phyloP scores from a whole-genome alignment of 495 filamentous ascomycete species.

The Podospora comata region DNA sequence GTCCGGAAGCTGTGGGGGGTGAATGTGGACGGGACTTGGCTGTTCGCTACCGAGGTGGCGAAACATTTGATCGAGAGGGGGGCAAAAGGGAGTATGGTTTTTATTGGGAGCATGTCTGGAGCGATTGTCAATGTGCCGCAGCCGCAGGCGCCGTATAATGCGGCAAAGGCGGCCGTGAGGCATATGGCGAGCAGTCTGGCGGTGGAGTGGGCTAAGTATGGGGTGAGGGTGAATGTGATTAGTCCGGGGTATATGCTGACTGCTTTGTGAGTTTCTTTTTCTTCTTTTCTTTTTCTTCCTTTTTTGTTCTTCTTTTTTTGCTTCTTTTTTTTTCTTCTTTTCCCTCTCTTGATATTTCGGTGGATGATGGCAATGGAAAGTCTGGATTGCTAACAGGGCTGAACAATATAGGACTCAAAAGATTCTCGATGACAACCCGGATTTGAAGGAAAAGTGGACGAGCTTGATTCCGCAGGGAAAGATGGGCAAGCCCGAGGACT shows the following conservation, averaged over 20 bases:
- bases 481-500: slow-evolving; percentile 87
- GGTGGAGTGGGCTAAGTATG: slow-evolving; percentile 83
- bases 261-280: slow-evolving; percentile 59
- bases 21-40: slow-evolving; percentile 91
- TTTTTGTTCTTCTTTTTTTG: background rate
- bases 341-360: too few relatives aligned
- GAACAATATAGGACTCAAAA: slow-evolving; percentile 68
- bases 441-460: slow-evolving; percentile 82
- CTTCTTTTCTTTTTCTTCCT: too few relatives aligned
- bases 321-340: background rate
- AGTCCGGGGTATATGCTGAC: slow-evolving; percentile 94
- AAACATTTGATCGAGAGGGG: slow-evolving; percentile 85
- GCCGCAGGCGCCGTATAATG: slow-evolving; percentile 90
- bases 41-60: slow-evolving; percentile 80
- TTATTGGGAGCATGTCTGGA: slow-evolving; percentile 94
- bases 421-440: slow-evolving; percentile 88
- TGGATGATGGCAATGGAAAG: background rate
- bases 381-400: background rate
- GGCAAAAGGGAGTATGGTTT: slow-evolving; percentile 77
- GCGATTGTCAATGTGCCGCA: slow-evolving; percentile 92
- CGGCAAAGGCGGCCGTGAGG: slow-evolving; percentile 81
- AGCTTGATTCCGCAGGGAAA: slow-evolving; percentile 85
- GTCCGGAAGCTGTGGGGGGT: slow-evolving; percentile 91
- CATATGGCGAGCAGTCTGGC: slow-evolving; percentile 77
- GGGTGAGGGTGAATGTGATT: slow-evolving; percentile 88